A percentile compares a stretch with the other conserved stretches of the same genome.
phyloP scores from a whole-genome alignment of 768 basidiomycete genomes.

The Omphalotus guepiniiformis region DNA sequence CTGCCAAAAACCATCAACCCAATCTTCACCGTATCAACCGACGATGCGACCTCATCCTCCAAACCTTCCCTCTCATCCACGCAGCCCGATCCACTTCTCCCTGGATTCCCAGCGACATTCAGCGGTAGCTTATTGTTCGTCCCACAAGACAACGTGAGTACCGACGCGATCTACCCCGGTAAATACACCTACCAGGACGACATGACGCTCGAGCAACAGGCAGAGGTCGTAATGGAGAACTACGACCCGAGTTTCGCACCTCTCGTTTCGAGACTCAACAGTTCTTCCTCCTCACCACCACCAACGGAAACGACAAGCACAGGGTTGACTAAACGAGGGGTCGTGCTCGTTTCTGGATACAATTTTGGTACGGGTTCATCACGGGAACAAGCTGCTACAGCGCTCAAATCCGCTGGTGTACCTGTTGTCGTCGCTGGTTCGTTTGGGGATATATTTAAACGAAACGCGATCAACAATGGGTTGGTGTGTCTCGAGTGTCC shows the following conservation, averaged over 20 bases:
- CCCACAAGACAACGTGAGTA: slow-evolving; percentile 97
- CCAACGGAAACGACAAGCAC: slow-evolving; percentile 18
- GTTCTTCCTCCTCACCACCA: slow-evolving; percentile 42
- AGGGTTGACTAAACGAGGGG: slow-evolving; percentile 46
- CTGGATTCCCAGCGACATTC: slow-evolving; percentile 82
- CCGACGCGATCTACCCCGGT: slow-evolving; percentile 97
- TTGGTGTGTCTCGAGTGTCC: slow-evolving; percentile 93
- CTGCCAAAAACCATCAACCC: slow-evolving; percentile 16
- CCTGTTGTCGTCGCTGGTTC: slow-evolving; percentile 95
- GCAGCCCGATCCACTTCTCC: slow-evolving; percentile 59
- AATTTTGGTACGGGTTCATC: slow-evolving; percentile 99
- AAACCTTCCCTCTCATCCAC: too few relatives aligned
- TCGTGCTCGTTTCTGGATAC: slow-evolving; percentile 87
- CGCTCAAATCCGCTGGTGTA: slow-evolving; percentile 89
- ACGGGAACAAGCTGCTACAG: slow-evolving; percentile 97
- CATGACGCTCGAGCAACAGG: slow-evolving; percentile 91
- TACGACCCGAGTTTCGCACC: slow-evolving; percentile 87
- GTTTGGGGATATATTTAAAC: slow-evolving; percentile 99
- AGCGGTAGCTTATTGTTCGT: slow-evolving; percentile 84
- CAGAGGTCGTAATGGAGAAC: slow-evolving; percentile 98
- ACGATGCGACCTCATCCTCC: slow-evolving; percentile 21
- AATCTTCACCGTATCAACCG: slow-evolving; percentile 19
- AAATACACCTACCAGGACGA: slow-evolving; percentile 99
- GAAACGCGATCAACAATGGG: slow-evolving; percentile 98
- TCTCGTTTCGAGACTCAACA: slow-evolving; percentile 20